These are phyloP conservation scores for Aspergillus udagawae DNA, from an alignment of 2,329 filamentous ascomycete genomes.

Conservation along the genomic window DNA sequence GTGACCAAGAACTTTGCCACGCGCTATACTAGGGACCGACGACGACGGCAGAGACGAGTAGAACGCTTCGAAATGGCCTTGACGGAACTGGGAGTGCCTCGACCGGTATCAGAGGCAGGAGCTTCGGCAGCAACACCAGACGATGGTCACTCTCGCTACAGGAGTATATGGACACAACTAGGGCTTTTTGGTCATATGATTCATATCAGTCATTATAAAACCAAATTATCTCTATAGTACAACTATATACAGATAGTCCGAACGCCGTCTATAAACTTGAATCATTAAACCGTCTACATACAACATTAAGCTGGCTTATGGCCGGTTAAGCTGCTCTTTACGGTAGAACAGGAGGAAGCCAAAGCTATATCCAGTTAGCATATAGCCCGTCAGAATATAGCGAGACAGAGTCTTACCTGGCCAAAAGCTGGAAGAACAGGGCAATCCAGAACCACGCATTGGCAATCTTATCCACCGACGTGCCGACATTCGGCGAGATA, in stretches of 20 bases:
- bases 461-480: conserved; percentile 41
- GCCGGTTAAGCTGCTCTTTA: conserved; percentile 40
- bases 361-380: conserved; percentile 18
- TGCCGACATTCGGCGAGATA: conserved; percentile 59
- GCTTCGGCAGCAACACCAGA: too few relatives aligned
- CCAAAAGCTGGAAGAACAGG: conserved; percentile 51
- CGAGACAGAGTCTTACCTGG: conserved; percentile 46
- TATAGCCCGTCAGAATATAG: background rate
- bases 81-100: too few relatives aligned
- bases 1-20: too few relatives aligned
- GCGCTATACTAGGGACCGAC: too few relatives aligned
- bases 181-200: background rate
- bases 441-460: conserved; percentile 59
- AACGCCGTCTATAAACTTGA: background rate
- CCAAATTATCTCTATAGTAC: background rate
- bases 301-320: conserved; percentile 15
- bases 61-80: too few relatives aligned
- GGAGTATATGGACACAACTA: too few relatives aligned
- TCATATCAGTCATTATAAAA: background rate
- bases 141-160: too few relatives aligned
- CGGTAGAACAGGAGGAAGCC: conserved; percentile 41
- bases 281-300: background rate
- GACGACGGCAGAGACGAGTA: too few relatives aligned
- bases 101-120: too few relatives aligned
- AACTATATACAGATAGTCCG: background rate